Evolutionary conservation across 176 grass and related monocot genomes (phyloP), one percentile per base, ranked within the genome.

Genomic region (Oryza glumipatula): DNA sequence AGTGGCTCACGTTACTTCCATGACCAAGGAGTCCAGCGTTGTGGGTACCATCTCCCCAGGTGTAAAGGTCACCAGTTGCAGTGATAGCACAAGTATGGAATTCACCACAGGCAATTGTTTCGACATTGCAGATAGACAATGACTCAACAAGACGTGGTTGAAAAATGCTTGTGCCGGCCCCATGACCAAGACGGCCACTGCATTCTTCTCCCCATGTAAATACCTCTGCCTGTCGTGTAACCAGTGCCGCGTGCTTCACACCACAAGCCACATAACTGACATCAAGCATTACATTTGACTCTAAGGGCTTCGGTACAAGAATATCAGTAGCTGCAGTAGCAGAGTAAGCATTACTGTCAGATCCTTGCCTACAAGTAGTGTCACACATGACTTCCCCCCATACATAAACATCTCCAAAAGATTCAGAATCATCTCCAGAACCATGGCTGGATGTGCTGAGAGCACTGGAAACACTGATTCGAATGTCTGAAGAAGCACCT

Each of bases 381-480:
- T 95, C 91, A 32, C 83, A 94, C 46, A 98, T 92, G 83, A 95
- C 87, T 79, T 98, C 91, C 9, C 96, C 96, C 96, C 95, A 98
- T 67, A 98, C 72, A 79, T 95, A 98, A 77, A 98, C 88, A 88
- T 98, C 95, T 28, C 95, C 93, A 58, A 95, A 93, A 4, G 89
- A 92, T 88, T 99, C 96, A 81, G 86, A 96, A 74, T 98, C 96
- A 68, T 98, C 96, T 7, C 85, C 93, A 81, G 96, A 98, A 38
- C 93, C 96, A 92, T 98, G 96, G 78, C 96, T 98, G 51, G 96
- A 98, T 82, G 95, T 98, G 85, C 95, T 98, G 80, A 94, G 93
- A 30, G 83, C 91, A 90, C 93, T 98, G 74, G 95, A 98, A 88
- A 98, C 83, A 84, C 96, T 98, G 58, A 98, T 89, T 83, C 96